These are phyloP conservation scores for Apiospora koreana DNA, from an alignment of 2,329 filamentous ascomycete species.

Conservation along the genomic window DNA sequence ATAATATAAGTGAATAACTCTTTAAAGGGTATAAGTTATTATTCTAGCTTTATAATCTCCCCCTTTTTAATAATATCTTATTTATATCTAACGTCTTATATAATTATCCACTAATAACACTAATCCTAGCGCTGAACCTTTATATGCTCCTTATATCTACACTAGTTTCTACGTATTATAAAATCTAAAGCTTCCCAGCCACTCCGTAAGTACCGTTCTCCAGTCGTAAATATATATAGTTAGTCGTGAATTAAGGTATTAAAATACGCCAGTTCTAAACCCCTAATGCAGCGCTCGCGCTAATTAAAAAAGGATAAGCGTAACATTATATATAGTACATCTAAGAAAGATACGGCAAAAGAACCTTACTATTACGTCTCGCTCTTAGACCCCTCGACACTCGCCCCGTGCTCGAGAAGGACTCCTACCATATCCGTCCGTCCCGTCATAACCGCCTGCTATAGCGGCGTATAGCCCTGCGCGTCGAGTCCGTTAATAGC, in stretches of 20 bases:
- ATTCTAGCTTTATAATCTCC: too few species aligned
- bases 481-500: constrained; percentile 24
- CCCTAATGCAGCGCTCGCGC: background rate
- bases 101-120: too few species aligned
- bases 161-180: too few species aligned
- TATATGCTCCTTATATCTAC: too few species aligned
- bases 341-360: background rate
- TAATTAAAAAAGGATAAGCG: background rate
- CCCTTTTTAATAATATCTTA: too few species aligned
- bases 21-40: too few species aligned
- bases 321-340: background rate
- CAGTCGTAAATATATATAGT: background rate
- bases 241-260: background rate
- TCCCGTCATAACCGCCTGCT: constrained; percentile 26
- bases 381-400: background rate
- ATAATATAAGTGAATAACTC: too few species aligned
- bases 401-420: constrained; percentile 20
- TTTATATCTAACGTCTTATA: too few species aligned
- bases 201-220: too few species aligned
- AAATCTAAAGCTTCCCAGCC: too few species aligned
- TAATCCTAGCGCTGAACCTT: too few species aligned
- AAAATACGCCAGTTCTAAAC: background rate
- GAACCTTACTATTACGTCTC: background rate
- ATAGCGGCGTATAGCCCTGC: constrained; percentile 25
- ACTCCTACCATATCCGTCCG: constrained; percentile 26